These are phyloP conservation scores for Desmodesmus armatus DNA, from an alignment of 139 green algal genomes.

Conservation along the genomic window DNA sequence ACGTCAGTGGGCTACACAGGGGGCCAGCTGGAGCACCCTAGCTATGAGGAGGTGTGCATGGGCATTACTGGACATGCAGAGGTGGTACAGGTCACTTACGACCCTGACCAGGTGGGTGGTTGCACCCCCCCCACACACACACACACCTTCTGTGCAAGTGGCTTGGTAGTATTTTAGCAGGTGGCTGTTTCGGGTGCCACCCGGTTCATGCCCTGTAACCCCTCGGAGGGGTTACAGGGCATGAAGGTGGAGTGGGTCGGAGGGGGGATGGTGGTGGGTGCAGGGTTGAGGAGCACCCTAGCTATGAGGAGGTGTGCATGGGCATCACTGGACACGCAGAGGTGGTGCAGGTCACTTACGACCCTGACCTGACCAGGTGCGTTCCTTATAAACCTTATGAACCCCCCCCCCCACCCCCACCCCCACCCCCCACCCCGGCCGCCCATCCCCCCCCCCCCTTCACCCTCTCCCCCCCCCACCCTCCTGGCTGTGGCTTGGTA, in stretches of 20 bases:
- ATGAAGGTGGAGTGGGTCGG: constrained; percentile 36
- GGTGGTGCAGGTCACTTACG: constrained; percentile 76
- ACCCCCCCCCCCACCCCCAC: too few relatives aligned
- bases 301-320: constrained; percentile 78
- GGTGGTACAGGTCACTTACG: constrained; percentile 87
- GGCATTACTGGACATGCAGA: constrained; percentile 90
- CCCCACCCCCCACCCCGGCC: too few relatives aligned
- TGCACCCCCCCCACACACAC: too few relatives aligned
- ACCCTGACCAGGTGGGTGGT: constrained; percentile 65
- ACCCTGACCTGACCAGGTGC: constrained; percentile 71
- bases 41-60: constrained; percentile 87
- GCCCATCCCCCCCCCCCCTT: too few relatives aligned
- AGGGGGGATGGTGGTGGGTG: too few relatives aligned
- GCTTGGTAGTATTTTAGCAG: not conserved
- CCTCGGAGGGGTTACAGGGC: too few relatives aligned
- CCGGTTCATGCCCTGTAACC: too few relatives aligned
- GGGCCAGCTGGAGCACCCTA: constrained; percentile 62
- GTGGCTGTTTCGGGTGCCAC: not conserved
- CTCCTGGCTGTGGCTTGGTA: too few relatives aligned
- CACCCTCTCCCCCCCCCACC: too few relatives aligned
- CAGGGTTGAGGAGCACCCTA: too few relatives aligned
- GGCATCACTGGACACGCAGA: constrained; percentile 79
- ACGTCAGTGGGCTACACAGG: constrained; percentile 83
- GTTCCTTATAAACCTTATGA: too few relatives aligned
- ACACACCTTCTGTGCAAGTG: too few relatives aligned